These are phyloP conservation scores for Stephanodiscus triporus DNA, from an alignment of 108 stramenopile genomes.

Conservation along the genomic window DNA sequence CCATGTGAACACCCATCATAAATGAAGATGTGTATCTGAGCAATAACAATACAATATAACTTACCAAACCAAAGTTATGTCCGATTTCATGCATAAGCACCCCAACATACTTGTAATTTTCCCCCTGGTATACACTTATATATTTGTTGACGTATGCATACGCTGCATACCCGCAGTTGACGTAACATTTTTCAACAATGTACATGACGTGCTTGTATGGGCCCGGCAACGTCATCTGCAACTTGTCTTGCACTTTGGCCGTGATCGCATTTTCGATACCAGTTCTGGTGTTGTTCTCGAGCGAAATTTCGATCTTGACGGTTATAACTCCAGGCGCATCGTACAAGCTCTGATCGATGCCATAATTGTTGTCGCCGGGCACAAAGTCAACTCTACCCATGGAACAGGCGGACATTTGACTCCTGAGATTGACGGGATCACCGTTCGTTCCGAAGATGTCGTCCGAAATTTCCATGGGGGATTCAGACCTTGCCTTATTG, in stretches of 20 bases:
- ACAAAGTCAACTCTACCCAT: constrained; percentile 19
- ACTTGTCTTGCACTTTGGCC: constrained; percentile 15
- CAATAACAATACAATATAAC: background rate
- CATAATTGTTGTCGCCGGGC: background rate
- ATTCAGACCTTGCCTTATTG: constrained; percentile 8
- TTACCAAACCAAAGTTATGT: constrained; percentile 13
- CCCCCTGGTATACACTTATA: constrained; percentile 20
- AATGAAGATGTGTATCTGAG: background rate
- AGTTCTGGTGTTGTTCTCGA: background rate
- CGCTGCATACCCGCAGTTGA: constrained; percentile 38
- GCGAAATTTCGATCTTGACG: constrained; percentile 23
- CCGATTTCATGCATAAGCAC: constrained; percentile 21
- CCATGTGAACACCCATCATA: background rate
- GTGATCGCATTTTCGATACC: constrained; percentile 33
- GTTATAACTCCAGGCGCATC: constrained; percentile 42
- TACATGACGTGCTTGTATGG: constrained; percentile 33
- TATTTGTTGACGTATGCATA: constrained; percentile 27
- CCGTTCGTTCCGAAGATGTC: constrained; percentile 40
- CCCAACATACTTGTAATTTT: constrained; percentile 23
- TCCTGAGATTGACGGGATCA: constrained; percentile 40
- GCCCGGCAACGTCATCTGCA: constrained; percentile 33
- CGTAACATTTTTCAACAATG: constrained; percentile 39
- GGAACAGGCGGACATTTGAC: constrained; percentile 42
- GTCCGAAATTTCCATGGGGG: constrained; percentile 25
- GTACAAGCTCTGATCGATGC: background rate